phyloP scores from a whole-genome alignment of 305 asterid genomes.

The Fraxinus floribunda region DNA sequence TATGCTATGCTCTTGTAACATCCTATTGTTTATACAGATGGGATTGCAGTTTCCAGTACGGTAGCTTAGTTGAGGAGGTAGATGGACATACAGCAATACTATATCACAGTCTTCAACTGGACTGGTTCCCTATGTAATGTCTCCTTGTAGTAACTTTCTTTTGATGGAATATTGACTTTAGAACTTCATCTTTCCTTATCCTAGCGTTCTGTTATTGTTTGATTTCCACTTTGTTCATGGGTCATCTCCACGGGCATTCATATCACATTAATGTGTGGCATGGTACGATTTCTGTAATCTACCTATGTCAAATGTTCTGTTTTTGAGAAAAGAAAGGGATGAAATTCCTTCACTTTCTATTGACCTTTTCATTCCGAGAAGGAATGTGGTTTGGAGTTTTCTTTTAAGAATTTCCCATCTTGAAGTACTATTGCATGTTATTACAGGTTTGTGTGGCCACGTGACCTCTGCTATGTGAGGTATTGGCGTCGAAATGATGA shows the following conservation, averaged over 20 bases:
- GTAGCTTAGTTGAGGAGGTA: slow-evolving; percentile 99
- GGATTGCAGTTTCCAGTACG: slow-evolving; percentile 97
- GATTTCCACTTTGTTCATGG: not conserved
- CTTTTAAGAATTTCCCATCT: not conserved
- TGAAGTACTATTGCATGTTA: slow-evolving; percentile 17
- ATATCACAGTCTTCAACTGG: slow-evolving; percentile 91
- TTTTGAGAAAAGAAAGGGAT: not conserved
- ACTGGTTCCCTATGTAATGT: slow-evolving; percentile 88
- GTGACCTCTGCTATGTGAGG: slow-evolving; percentile 97
- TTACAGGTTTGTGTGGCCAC: slow-evolving; percentile 95
- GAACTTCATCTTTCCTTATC: slow-evolving; percentile 10
- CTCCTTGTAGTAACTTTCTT: slow-evolving; percentile 24
- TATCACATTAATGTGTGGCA: slow-evolving; percentile 13
- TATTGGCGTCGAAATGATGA: slow-evolving; percentile 99
- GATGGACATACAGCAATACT: slow-evolving; percentile 98
- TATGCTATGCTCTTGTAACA: slow-evolving; percentile 16
- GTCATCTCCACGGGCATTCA: not conserved
- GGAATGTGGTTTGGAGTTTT: not conserved
- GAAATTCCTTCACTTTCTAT: not conserved
- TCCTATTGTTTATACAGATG: slow-evolving; percentile 56
- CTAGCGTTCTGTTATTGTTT: slow-evolving; percentile 5
- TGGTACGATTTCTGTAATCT: not conserved
- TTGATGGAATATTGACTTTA: slow-evolving; percentile 16
- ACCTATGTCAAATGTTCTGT: not conserved
- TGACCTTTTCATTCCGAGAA: not conserved